Evolutionary conservation across 768 basidiomycete species (phyloP), one percentile per base, ranked within the genome.

Genomic region (Rhizopogon roseolus): DNA sequence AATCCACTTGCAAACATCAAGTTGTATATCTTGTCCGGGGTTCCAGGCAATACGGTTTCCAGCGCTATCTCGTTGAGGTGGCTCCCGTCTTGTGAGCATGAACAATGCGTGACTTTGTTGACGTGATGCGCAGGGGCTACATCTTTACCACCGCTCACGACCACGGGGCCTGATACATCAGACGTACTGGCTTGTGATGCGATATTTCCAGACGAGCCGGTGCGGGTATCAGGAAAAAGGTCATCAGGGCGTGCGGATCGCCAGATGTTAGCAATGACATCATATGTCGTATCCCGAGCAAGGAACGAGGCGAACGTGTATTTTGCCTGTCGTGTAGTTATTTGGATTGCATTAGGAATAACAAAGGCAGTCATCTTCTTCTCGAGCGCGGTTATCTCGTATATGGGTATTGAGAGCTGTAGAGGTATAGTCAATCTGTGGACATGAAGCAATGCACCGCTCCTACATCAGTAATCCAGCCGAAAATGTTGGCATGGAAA

Each of bases 401-500:
- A 80, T 57, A 97, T 93, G 6, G 95, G 88, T 54, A 98, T 84
- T 41, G 85, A 85, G 58, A 95, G 76, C 93, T 95, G 66, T 49
- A 48, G 49, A 48, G 9, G 45, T 6, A 38, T 34, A 37, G 22
- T 59, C 50, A 62, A 57, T 52, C 52, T 22, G 44, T 8, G 50
- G 42, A 50, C 46, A 5, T 28, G 3, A 19, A 25, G 27, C 53
- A 9, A 27, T 29, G 42, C 44, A 48, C 29, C 11, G 36, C 0
- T 76, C 94, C 69, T 69, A 96, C 95, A 66, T 96, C 86, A 28
- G 96, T 98, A 46, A 97, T 88, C 97, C 96, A 98, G 41, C 97
- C 96, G 70, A 98, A 96, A 41, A 98, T 98, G 66, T 98, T 98
- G 41, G 97, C 96, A 62, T 99, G 92, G 76, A 98, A 99, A 73